Conservation (phyloP, 805 yeast species). For the Priceomyces castillae region DNA sequence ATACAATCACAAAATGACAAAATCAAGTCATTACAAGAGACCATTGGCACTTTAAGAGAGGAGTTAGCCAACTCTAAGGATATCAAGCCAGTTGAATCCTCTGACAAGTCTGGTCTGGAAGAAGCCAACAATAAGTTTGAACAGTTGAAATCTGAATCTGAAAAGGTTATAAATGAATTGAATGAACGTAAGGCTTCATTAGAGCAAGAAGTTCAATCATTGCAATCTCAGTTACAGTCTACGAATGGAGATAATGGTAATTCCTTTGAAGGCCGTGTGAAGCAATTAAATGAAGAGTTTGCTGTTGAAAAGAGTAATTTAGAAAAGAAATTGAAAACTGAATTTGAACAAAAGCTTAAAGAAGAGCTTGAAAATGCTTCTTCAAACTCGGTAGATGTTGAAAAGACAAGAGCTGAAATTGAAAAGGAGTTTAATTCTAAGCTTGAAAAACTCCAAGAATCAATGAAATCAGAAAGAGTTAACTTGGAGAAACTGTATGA, state of each 20-base stretch:
- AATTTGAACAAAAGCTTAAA: constrained; percentile 14
- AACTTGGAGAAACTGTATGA: constrained; percentile 39
- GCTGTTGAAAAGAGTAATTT: constrained; percentile 8
- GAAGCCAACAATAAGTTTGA: constrained; percentile 12
- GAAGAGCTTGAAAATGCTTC: constrained; percentile 20
- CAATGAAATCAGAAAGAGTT: constrained; percentile 19
- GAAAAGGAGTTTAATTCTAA: constrained; percentile 22
- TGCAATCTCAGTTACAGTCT: constrained; percentile 12
- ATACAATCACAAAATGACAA: constrained; percentile 22
- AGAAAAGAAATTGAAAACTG: constrained; percentile 12
- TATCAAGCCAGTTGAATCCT: constrained; percentile 5
- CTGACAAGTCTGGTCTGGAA: constrained; percentile 5
- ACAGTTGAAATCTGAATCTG: constrained; percentile 10
- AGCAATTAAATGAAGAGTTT: constrained; percentile 22
- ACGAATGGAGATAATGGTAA: constrained; percentile 4
- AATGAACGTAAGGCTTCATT: constrained; percentile 13
- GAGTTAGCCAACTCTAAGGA: constrained; percentile 12
- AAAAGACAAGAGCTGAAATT: constrained; percentile 23
- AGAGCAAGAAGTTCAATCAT: constrained; percentile 8
- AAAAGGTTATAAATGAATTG: constrained; percentile 11
- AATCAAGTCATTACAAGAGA: constrained; percentile 25
- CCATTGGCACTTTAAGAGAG: constrained; percentile 20
- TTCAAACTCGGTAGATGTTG: constrained; percentile 15
- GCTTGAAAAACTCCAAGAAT: constrained; percentile 15
- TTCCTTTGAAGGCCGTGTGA: constrained; percentile 19